Percentiles rank a stretch among this genome's conserved stretches.
These are phyloP conservation scores for Monilinia aucupariae DNA, from an alignment of 2,329 filamentous ascomycete species.

Conservation along the genomic window DNA sequence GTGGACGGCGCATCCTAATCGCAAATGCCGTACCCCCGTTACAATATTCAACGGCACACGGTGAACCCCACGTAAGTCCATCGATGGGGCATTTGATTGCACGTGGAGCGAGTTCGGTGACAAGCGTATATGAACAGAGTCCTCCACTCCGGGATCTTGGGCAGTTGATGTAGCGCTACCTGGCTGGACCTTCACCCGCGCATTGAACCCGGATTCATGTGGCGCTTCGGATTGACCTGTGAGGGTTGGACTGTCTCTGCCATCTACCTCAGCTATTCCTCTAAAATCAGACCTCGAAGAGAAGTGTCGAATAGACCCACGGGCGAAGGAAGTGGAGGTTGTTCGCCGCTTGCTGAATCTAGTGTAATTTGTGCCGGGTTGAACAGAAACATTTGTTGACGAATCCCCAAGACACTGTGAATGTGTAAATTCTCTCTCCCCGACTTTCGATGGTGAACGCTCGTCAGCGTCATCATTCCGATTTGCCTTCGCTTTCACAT, in stretches of 20 bases:
- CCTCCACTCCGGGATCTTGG: background rate
- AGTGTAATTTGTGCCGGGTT: background rate
- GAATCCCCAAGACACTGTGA: background rate
- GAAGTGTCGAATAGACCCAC: background rate
- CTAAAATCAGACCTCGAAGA: background rate
- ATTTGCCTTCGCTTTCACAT: constrained; percentile 9
- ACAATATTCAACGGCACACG: background rate
- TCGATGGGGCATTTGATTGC: background rate
- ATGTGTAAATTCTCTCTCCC: background rate
- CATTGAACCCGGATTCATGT: background rate
- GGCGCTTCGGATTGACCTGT: background rate
- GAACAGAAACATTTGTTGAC: background rate
- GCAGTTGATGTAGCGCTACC: background rate
- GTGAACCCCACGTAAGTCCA: too few relatives aligned
- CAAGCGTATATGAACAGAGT: background rate
- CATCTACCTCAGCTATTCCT: background rate
- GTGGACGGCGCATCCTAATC: background rate
- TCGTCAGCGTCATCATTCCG: background rate
- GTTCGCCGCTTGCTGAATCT: constrained; percentile 5
- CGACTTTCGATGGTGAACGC: background rate
- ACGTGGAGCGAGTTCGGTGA: background rate
- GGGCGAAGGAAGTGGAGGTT: background rate
- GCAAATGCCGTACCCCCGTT: background rate
- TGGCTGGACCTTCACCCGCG: background rate
- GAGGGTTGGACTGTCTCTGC: too few relatives aligned